These are phyloP conservation scores for Cyclocybe cylindracea DNA, from an alignment of 768 basidiomycete species.

Conservation along the genomic window DNA sequence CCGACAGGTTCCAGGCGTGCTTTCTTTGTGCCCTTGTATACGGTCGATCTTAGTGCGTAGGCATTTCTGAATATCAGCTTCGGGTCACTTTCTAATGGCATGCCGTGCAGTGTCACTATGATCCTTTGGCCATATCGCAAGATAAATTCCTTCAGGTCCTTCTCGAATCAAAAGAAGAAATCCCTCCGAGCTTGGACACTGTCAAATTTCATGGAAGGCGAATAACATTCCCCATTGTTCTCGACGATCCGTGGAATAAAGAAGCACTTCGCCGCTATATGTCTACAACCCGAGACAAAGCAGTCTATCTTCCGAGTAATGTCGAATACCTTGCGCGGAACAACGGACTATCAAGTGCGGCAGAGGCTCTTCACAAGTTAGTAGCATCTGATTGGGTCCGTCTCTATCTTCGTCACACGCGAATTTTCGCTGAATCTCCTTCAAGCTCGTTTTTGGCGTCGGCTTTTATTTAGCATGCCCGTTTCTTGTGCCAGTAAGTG, in stretches of 20 bases:
- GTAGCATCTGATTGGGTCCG: conserved; percentile 52
- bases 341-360: conserved; percentile 50
- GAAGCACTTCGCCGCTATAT: conserved; percentile 62
- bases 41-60: conserved; percentile 55
- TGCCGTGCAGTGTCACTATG: conserved; percentile 46
- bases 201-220: conserved; percentile 51
- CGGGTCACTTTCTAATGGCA: not conserved
- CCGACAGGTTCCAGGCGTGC: conserved; percentile 34
- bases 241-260: conserved; percentile 59
- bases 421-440: conserved; percentile 1
- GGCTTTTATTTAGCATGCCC: conserved; percentile 69
- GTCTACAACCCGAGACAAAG: conserved; percentile 51
- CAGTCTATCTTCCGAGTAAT: conserved; percentile 70
- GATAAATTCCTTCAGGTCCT: conserved; percentile 41
- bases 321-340: conserved; percentile 65
- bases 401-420: not conserved
- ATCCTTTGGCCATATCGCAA: conserved; percentile 45
- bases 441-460: conserved; percentile 59
- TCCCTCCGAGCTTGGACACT: conserved; percentile 40
- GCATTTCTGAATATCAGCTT: not conserved
- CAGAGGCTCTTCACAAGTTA: conserved; percentile 47
- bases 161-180: conserved; percentile 32
- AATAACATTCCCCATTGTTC: conserved; percentile 61
- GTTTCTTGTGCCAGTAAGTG: conserved; percentile 58
- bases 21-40: conserved; percentile 51